A percentile compares a stretch with the other conserved stretches of the same genome.
phyloP scores from a whole-genome alignment of 2,329 filamentous ascomycete species.

The Alternaria conjuncta region DNA sequence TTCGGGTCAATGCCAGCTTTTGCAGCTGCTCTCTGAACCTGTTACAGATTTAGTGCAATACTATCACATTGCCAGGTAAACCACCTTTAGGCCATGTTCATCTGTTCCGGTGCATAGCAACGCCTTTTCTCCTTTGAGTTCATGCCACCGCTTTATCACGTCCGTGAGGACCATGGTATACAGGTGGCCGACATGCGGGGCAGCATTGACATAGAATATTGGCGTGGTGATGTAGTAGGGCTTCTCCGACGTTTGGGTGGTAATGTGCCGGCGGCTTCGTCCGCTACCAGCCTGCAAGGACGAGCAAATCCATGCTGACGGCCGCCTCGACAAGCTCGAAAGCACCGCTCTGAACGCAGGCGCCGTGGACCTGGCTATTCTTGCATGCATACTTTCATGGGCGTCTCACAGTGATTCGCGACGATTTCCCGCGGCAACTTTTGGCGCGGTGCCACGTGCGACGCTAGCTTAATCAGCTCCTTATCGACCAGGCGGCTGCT shows the following conservation, averaged over 20 bases:
- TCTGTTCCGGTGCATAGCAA: constrained; percentile 90
- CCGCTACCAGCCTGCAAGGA: constrained; percentile 27
- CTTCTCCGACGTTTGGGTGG: constrained; percentile 58
- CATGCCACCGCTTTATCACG: constrained; percentile 89
- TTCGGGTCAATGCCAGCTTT: constrained; percentile 75
- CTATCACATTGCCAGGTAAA: background rate
- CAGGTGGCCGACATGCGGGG: constrained; percentile 92
- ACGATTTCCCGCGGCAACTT: constrained; percentile 22
- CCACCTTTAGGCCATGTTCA: constrained; percentile 91
- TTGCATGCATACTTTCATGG: constrained; percentile 39
- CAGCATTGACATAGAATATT: constrained; percentile 99
- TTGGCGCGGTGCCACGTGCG: constrained; percentile 23
- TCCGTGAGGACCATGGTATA: constrained; percentile 93
- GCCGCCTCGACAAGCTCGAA: constrained; percentile 18
- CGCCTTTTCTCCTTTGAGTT: constrained; percentile 73
- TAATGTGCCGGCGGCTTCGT: constrained; percentile 23
- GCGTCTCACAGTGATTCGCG: constrained; percentile 20
- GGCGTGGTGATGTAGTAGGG: constrained; percentile 95
- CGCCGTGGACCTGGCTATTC: constrained; percentile 24
- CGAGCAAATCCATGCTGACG: constrained; percentile 31
- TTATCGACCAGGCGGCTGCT: background rate
- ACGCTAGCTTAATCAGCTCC: constrained; percentile 12
- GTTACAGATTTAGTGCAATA: constrained; percentile 9
- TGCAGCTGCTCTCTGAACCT: constrained; percentile 83
- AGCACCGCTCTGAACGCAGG: constrained; percentile 25